Base-by-base conservation (phyloP, 2,329 filamentous ascomycete genomes). In the Fusarium sp. region DNA sequence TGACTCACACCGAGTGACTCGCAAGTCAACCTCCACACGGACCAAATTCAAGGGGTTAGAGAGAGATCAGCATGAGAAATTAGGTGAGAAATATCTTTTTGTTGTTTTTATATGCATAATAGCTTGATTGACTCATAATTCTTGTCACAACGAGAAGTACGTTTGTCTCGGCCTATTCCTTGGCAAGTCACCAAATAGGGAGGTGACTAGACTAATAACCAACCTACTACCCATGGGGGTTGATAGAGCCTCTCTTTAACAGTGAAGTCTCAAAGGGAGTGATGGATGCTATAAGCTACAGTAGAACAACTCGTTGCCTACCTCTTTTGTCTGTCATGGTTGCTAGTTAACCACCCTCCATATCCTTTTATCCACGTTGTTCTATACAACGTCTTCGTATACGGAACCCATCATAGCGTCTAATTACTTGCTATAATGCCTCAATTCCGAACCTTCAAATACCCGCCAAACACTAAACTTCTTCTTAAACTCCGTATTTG, bases 401-500 rank as follows among this genome's bases (percentile, higher is more conserved):
- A 31, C 27, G 10, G 6, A n/a, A 6, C 4, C 4, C 29, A 23
- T 10, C 80, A 2, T 57, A 67, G 29, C 76, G 73, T 50, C 61
- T 64, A 6, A 70, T 76, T 9, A 63, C 68, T 38, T 69, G 72
- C n/a, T 77, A n/a, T 50, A 65, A 4, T 75, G 72, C 10, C 58
- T 62, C n/a, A 40, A 62, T 29, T 67, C 25, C 72, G 74, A 33
- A 56, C 65, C 23, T 44, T 69, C 20, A 79, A 79, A 61, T 60
- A n/a, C 36, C 23, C n/a, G 2, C 7, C 5, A 11, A 11, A 40
- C 16, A n/a, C 44, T 74, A n/a, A 73, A 77, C 4, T 74, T 80
- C 34, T 75, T 67, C 5, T 58, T 81, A 29, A 83, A 83, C 67
- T 63, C 76, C n/a, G 71, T 64, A 0, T 60, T 80, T 14, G 65